Evolutionary conservation across 176 grass and related monocot genomes (phyloP).

Genomic region (Hyparrhenia diplandra): DNA sequence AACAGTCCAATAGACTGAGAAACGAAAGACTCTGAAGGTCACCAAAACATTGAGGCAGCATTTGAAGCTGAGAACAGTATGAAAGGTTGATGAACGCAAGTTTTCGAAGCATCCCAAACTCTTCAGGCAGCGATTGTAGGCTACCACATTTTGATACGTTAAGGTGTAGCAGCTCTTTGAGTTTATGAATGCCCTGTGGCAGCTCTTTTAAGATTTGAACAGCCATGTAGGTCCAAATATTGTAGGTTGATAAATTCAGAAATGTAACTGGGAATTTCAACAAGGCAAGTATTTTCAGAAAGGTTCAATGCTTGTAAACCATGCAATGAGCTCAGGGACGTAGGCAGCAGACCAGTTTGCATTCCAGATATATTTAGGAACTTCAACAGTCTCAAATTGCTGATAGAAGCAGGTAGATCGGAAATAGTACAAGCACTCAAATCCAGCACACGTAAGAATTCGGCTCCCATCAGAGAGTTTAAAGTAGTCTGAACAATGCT

Average conservation of each 20-base stretch:
- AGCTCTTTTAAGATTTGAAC: neutral
- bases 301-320: neutral
- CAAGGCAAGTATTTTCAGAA: neutral
- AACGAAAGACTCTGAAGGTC: neutral
- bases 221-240: conserved; percentile 2
- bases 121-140: neutral
- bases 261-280: neutral
- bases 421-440: neutral
- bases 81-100: neutral
- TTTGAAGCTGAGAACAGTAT: neutral
- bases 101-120: neutral
- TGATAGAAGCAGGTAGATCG: neutral
- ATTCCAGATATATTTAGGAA: neutral
- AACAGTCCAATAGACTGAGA: neutral
- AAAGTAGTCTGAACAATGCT: neutral
- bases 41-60: neutral
- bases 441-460: neutral
- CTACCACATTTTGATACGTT: neutral
- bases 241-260: neutral
- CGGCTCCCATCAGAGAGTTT: neutral
- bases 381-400: neutral
- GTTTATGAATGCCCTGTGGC: neutral
- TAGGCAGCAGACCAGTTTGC: neutral
- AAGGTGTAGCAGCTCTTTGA: neutral
- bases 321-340: neutral